Evolutionary conservation across 2,329 filamentous ascomycete genomes (phyloP), one percentile per base, ranked within the genome.

Genomic region (Aspergillus brasiliensis): DNA sequence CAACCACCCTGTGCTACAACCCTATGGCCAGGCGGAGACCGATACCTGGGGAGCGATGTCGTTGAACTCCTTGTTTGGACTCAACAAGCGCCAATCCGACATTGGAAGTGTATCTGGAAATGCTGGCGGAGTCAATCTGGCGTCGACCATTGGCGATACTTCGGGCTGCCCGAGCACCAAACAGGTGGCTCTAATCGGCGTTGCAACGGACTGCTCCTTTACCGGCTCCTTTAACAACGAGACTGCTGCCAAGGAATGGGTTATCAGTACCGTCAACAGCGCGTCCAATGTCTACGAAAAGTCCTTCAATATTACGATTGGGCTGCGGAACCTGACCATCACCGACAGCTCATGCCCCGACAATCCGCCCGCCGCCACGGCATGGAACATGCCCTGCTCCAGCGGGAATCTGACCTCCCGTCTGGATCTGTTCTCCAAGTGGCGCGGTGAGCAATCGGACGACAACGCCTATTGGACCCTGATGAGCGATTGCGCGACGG

Each of bases 151-250:
- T 71, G 95, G 95, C 51, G 89, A 86, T 60, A 90, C 90, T 0
- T 73, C 79, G n/a, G 95, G 95, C 54, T 99, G 95, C 73, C 94
- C 94, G 5, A 88, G 84, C 1, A 94, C 92, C n/a, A 87, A 92
- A 66, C 96, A 91, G 76, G 92, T 99, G 17, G 95, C 95, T 0
- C 83, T 98, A 42, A 86, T 99, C 23, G 95, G 95, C 27, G 87
- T 98, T 38, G 95, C 92, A 8, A 95, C 92, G 0, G 95, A 99
- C 75, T 99, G 95, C 80, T 91, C 87, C 8, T 98, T 98, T 73
- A 92, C 88, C 40, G 81, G 80, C 2, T 82, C 83, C 3, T 96
- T 97, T 74, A 84, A 88, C 62, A 84, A 83, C 21, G 84, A 84
- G 46, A 81, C 85, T 53, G 80, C 85, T n/a, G 84, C 89, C 23